Evolutionary conservation across 495 filamentous ascomycete genomes (phyloP).

Genomic region (Hypoxylon trugodes): DNA sequence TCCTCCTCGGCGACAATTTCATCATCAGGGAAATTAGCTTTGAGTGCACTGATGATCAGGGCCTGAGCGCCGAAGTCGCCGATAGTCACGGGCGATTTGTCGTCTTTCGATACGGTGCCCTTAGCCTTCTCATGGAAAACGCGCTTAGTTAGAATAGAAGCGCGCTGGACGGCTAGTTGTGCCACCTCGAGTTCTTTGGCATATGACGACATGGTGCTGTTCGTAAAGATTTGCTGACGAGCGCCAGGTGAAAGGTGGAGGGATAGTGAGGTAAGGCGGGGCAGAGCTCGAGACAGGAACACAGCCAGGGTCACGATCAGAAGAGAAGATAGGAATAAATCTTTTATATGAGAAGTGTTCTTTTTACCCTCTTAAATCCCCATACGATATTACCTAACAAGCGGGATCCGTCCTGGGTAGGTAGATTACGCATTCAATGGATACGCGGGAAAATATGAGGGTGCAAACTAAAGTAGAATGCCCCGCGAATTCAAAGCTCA

Average conservation of each 20-base stretch:
- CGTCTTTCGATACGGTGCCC: constrained; percentile 91
- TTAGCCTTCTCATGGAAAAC: constrained; percentile 94
- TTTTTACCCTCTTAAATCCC: constrained; percentile 28
- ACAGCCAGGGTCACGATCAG: constrained; percentile 43
- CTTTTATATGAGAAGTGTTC: constrained; percentile 10
- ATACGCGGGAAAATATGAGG: too few species aligned
- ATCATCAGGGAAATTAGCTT: constrained; percentile 87
- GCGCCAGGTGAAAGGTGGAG: constrained; percentile 30
- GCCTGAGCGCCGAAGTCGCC: constrained; percentile 98
- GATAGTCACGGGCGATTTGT: constrained; percentile 95
- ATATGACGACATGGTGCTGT: constrained; percentile 61
- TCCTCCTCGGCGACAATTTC: constrained; percentile 97
- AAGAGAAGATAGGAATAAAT: constrained; percentile 30
- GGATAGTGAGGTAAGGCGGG: constrained; percentile 44
- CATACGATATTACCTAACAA: constrained; percentile 15
- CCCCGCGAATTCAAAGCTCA: constrained; percentile 2
- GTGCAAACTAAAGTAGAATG: too few species aligned
- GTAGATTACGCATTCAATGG: not conserved
- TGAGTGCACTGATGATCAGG: constrained; percentile 88
- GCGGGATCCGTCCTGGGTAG: not conserved
- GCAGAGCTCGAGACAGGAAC: constrained; percentile 40
- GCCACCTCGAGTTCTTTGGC: constrained; percentile 84
- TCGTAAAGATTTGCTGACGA: constrained; percentile 29
- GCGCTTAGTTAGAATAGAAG: constrained; percentile 84
- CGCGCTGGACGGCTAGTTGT: constrained; percentile 90